Evolutionary conservation across 345 rosid genomes (phyloP).

Genomic region (Aethionema arabicum): DNA sequence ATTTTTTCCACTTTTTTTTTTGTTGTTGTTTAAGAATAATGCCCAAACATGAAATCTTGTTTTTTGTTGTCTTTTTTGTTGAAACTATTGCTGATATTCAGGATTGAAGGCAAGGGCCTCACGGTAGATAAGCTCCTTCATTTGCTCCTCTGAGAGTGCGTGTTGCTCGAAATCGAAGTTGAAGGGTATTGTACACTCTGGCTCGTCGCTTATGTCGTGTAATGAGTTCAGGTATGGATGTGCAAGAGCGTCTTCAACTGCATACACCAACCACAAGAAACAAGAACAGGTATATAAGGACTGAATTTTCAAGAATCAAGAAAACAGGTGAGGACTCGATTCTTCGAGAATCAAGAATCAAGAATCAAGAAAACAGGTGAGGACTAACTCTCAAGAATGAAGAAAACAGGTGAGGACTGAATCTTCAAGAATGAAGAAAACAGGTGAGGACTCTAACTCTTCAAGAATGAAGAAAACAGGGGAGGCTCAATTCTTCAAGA

Average conservation of each 20-base stretch:
- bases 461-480: too few species aligned
- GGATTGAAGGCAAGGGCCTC: constrained; percentile 99
- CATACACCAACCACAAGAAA: not conserved
- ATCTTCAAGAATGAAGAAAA: too few species aligned
- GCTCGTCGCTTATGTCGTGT: constrained; percentile 94
- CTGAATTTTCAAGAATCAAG: not conserved
- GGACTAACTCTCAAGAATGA: too few species aligned
- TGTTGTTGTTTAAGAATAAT: constrained; percentile 34
- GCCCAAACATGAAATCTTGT: constrained; percentile 22
- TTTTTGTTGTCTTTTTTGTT: constrained; percentile 18
- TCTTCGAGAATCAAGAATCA: too few species aligned
- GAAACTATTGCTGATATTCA: constrained; percentile 55
- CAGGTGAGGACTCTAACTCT: too few species aligned
- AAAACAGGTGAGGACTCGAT: not conserved
- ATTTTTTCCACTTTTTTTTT: not conserved
- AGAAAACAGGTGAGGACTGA: too few species aligned
- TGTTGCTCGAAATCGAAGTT: constrained; percentile 96
- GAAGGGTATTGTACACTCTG: constrained; percentile 81
- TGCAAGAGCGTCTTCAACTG: constrained; percentile 92
- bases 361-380: too few species aligned
- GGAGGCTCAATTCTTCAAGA: too few species aligned
- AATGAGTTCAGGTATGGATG: constrained; percentile 89
- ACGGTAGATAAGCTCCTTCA: constrained; percentile 88
- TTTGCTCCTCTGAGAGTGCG: constrained; percentile 86
- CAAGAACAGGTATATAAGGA: not conserved